Base-by-base conservation (phyloP, 2,329 filamentous ascomycete species). In the Neonectria magnoliae region DNA sequence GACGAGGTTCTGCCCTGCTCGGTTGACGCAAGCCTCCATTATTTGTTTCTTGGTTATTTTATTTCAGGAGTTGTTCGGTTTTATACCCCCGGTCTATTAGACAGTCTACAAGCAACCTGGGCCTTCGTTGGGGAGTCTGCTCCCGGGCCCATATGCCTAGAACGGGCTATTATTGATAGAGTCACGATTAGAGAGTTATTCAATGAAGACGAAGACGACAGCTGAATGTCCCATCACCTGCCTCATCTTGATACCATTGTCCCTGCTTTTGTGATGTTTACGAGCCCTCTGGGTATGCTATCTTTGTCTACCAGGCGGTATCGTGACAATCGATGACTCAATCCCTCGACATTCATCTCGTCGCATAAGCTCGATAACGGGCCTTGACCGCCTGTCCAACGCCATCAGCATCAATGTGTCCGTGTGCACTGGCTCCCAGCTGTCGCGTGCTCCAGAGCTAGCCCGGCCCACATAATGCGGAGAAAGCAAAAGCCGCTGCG, bases 71-170 rank as follows among this genome's bases (percentile, higher is more conserved):
- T 74, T 72, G 44, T 68, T 73, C 62, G 68, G 71, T 70, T 70
- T 69, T 74, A 74, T 74, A 74, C 72, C 72, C 70, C 72, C 71
- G 72, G 72, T 72, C 72, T 74, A 73, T 71, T 74, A 74, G 72
- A 74, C 69, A 74, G 65, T 73, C 58, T 62, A 72, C 65, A 53
- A 62, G 71, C 70, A 62, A 66, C 47, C 53, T 65, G 72, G 57
- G 57, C 45, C 54, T 38, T 45, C 57, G 42, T 31, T 62, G 72
- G 70, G 66, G 63, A 64, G 44, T 36, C 48, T 42, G 64, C 63
- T 67, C 69, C 51, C 68, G 58, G 66, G 66, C 64, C 65, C 66
- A 66, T 51, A 55, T 57, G 71, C 68, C 66, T 71, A 74, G 72
- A 74, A 70, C 71, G 72, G 72, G 72, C 71, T 71, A 72, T 62